A percentile compares a stretch with the other conserved stretches of the same genome.
Conservation (phyloP, 2,329 filamentous ascomycete genomes). For the Plectosphaerella sp. region DNA sequence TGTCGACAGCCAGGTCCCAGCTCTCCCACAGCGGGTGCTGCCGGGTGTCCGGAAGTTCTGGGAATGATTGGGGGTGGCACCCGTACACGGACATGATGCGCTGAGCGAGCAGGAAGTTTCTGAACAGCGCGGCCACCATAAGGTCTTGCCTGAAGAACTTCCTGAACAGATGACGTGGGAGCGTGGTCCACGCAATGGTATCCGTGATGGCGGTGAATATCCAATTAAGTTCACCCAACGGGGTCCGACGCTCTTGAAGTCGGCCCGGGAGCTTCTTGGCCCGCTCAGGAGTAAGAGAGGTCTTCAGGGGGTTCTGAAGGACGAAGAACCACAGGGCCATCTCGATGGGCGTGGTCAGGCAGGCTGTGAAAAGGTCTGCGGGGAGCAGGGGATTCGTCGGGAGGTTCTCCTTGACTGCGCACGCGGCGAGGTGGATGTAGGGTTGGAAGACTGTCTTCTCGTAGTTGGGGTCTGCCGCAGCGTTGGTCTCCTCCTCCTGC, state of each 20-base stretch:
- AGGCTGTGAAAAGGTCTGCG: slow-evolving; percentile 93
- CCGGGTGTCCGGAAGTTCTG: slow-evolving; percentile 88
- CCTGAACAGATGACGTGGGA: slow-evolving; percentile 86
- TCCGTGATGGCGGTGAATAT: slow-evolving; percentile 99
- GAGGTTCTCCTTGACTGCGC: slow-evolving; percentile 83
- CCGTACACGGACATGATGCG: slow-evolving; percentile 95
- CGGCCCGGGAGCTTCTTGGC: slow-evolving; percentile 87
- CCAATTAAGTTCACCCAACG: slow-evolving; percentile 95
- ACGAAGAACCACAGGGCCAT: slow-evolving; percentile 97
- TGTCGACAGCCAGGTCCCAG: slow-evolving; percentile 95
- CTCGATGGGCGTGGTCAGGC: slow-evolving; percentile 93
- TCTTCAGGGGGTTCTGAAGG: slow-evolving; percentile 76
- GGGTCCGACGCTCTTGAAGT: slow-evolving; percentile 87
- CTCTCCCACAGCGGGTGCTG: slow-evolving; percentile 94
- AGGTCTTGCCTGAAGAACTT: slow-evolving; percentile 96
- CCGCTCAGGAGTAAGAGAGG: slow-evolving; percentile 69
- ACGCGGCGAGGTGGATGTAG: slow-evolving; percentile 88
- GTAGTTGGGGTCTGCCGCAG: slow-evolving; percentile 75
- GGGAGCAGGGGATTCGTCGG: slow-evolving; percentile 92
- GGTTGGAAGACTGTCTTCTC: slow-evolving; percentile 67
- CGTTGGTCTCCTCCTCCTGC: slow-evolving; percentile 74
- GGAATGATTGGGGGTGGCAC: slow-evolving; percentile 89
- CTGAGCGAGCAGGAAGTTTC: slow-evolving; percentile 92
- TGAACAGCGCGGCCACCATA: slow-evolving; percentile 97
- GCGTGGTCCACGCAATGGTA: slow-evolving; percentile 95